A percentile compares a stretch with the other conserved stretches of the same genome.
These are phyloP conservation scores for Ilyonectria mors-panacis DNA, from an alignment of 2,329 filamentous ascomycete species.

Conservation along the genomic window DNA sequence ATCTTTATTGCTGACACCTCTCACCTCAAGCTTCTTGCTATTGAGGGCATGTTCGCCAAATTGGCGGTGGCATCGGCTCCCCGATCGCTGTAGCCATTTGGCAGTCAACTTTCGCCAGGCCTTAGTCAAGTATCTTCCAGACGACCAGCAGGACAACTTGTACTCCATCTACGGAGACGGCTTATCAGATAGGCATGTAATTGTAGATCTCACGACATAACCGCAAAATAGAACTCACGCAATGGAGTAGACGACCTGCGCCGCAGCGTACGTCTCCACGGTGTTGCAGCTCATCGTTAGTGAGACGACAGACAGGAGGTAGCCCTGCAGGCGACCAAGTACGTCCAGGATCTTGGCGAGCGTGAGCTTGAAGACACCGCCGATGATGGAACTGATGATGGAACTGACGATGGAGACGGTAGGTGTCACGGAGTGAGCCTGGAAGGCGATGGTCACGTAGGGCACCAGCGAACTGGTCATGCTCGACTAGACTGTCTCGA, in stretches of 20 bases:
- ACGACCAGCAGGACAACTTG: conserved; percentile 45
- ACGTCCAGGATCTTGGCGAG: conserved; percentile 76
- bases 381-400: conserved; percentile 62
- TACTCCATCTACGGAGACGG: conserved; percentile 58
- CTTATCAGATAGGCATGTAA: neutral
- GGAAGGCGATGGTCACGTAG: conserved; percentile 63
- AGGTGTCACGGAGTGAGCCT: conserved; percentile 65
- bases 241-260: conserved; percentile 71
- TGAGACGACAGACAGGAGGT: conserved; percentile 65
- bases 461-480: conserved; percentile 56
- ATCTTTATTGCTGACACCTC: conserved; percentile 79
- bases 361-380: conserved; percentile 72
- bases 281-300: conserved; percentile 63
- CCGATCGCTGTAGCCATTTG: conserved; percentile 32
- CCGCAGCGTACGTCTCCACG: conserved; percentile 64
- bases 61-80: conserved; percentile 29
- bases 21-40: conserved; percentile 68
- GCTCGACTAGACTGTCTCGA: conserved; percentile 62
- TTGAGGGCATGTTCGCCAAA: conserved; percentile 34
- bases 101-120: conserved; percentile 55
- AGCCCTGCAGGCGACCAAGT: conserved; percentile 74
- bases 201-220: neutral
- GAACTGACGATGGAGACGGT: conserved; percentile 65
- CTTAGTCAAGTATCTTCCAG: conserved; percentile 56
- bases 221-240: conserved; percentile 5